Conservation (phyloP, 768 basidiomycete genomes). For the Kwoniella europaea region DNA sequence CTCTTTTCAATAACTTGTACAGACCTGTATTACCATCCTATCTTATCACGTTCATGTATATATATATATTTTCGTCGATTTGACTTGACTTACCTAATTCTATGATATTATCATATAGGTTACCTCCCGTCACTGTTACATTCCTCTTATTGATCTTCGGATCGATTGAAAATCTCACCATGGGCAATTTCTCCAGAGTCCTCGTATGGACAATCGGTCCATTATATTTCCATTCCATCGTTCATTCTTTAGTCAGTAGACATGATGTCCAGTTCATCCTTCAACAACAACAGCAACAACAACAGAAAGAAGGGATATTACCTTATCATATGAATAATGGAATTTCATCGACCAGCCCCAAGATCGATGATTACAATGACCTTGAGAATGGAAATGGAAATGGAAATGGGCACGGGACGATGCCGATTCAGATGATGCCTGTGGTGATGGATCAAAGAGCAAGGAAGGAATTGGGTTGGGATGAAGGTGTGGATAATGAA, state of each 20-base stretch:
- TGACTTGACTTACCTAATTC: neutral
- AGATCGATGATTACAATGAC: too few relatives aligned
- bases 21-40: neutral
- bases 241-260: conserved; percentile 17
- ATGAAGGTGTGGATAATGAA: conserved; percentile 1
- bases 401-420: neutral
- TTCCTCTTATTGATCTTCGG: conserved; percentile 15
- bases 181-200: conserved; percentile 25
- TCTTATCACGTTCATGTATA: too few relatives aligned
- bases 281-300: neutral
- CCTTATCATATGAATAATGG: neutral
- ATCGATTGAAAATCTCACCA: conserved; percentile 7
- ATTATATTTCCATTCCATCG: conserved; percentile 24
- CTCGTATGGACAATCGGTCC: conserved; percentile 20
- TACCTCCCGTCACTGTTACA: neutral
- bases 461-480: conserved; percentile 4
- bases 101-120: neutral
- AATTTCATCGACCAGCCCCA: too few relatives aligned
- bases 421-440: neutral
- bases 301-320: neutral
- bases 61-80: neutral
- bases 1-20: too few relatives aligned
- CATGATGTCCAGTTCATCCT: conserved; percentile 23
- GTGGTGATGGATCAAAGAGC: conserved; percentile 4
- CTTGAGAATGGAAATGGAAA: too few relatives aligned